Conservation (phyloP, 371 early-diverging fungal species). For the Circinella minor region DNA sequence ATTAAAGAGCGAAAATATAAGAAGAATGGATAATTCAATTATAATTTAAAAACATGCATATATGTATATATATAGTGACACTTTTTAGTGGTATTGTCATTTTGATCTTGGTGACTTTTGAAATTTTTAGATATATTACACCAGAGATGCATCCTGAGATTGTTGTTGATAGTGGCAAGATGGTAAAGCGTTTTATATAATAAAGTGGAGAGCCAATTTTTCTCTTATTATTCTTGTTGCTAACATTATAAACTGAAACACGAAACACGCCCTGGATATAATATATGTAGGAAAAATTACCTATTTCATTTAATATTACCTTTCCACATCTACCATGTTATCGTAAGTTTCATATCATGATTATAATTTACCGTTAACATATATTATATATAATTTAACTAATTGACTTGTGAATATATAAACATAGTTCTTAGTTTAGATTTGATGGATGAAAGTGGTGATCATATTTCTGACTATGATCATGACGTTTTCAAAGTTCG, state of each 20-base stretch:
- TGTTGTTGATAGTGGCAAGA: slow-evolving; percentile 83
- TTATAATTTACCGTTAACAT: not conserved
- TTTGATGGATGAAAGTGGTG: slow-evolving; percentile 90
- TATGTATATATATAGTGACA: slow-evolving; percentile 62
- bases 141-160: slow-evolving; percentile 74
- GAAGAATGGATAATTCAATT: not conserved
- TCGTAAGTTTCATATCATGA: slow-evolving; percentile 47
- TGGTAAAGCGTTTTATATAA: slow-evolving; percentile 27
- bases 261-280: too few species aligned
- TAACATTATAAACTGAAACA: too few species aligned
- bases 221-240: too few species aligned
- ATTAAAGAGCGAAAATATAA: not conserved
- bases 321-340: slow-evolving; percentile 92
- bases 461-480: slow-evolving; percentile 81
- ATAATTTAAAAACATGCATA: not conserved
- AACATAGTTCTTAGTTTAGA: slow-evolving; percentile 81
- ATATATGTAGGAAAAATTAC: slow-evolving; percentile 56
- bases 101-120: slow-evolving; percentile 73
- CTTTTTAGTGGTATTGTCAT: slow-evolving; percentile 76
- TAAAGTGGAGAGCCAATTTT: not conserved
- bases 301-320: slow-evolving; percentile 86
- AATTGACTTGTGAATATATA: too few species aligned
- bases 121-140: slow-evolving; percentile 76
- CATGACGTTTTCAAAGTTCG: slow-evolving; percentile 85
- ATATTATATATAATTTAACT: too few species aligned